These are phyloP conservation scores for Tylopilus orsonianus DNA, from an alignment of 1,284 basidiomycete genomes.

Conservation along the genomic window DNA sequence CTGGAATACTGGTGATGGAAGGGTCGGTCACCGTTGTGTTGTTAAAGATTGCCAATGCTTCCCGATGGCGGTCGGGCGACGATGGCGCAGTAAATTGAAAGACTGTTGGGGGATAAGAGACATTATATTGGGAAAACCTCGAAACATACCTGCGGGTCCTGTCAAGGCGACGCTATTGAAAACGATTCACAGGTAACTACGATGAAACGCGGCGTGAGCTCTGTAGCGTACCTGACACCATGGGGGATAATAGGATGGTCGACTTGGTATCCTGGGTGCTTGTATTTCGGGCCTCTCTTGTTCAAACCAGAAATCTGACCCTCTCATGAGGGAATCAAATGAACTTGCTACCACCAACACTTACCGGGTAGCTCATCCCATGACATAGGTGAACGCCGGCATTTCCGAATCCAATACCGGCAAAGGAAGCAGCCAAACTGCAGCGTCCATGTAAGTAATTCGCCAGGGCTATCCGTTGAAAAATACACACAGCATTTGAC, in stretches of 20 bases:
- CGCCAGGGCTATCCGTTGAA: not conserved
- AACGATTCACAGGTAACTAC: not conserved
- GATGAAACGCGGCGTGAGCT: not conserved
- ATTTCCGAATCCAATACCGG: slow-evolving; percentile 95
- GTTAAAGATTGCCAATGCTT: slow-evolving; percentile 84
- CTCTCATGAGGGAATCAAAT: slow-evolving; percentile 8
- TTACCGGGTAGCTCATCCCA: slow-evolving; percentile 80
- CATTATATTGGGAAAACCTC: not conserved
- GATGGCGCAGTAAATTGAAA: slow-evolving; percentile 95
- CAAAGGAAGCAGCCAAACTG: slow-evolving; percentile 85
- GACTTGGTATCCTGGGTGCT: slow-evolving; percentile 82
- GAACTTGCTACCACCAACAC: slow-evolving; percentile 23
- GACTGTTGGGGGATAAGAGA: slow-evolving; percentile 43
- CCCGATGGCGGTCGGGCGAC: slow-evolving; percentile 86
- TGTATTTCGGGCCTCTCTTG: slow-evolving; percentile 87
- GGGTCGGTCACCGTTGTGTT: slow-evolving; percentile 63
- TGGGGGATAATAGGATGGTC: slow-evolving; percentile 92
- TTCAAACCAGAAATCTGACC: slow-evolving; percentile 91
- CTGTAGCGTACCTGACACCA: slow-evolving; percentile 64
- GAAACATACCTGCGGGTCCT: slow-evolving; percentile 68
- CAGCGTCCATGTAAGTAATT: slow-evolving; percentile 3
- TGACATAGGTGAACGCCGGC: slow-evolving; percentile 92
- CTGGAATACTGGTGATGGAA: slow-evolving; percentile 73
- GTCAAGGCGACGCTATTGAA: slow-evolving; percentile 71
- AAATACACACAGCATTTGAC: slow-evolving; percentile 81